phyloP scores from a whole-genome alignment of 2,329 filamentous ascomycete genomes.

The Alternaria gaisen region DNA sequence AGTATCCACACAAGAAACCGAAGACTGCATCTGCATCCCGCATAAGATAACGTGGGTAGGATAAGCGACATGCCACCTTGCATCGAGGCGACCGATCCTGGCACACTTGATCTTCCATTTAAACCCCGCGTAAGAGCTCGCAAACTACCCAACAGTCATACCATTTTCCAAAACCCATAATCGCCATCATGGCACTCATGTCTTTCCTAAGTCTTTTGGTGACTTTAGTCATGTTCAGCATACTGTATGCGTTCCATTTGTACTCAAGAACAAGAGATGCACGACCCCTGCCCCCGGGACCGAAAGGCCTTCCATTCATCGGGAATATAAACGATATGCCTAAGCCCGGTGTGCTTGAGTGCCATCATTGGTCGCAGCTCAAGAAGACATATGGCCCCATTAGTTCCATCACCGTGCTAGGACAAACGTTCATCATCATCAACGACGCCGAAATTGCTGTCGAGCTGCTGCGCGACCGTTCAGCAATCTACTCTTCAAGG shows the following conservation, averaged over 20 bases:
- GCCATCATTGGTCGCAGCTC: constrained; percentile 54
- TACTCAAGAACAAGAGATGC: background rate
- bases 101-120: background rate
- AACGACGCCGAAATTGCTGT: constrained; percentile 33
- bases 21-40: too few relatives aligned
- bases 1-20: too few relatives aligned
- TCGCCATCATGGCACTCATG: background rate
- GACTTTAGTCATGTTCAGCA: background rate
- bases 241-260: background rate
- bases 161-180: too few relatives aligned
- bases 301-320: constrained; percentile 57
- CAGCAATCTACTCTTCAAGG: constrained; percentile 33
- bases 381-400: constrained; percentile 48
- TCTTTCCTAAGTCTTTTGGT: background rate
- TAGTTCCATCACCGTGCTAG: constrained; percentile 36
- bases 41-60: background rate
- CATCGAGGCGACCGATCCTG: background rate
- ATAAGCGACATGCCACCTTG: background rate
- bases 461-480: constrained; percentile 36
- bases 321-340: constrained; percentile 63
- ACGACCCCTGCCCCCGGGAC: constrained; percentile 58
- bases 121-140: background rate
- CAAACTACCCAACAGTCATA: too few relatives aligned
- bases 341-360: constrained; percentile 46
- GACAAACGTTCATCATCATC: constrained; percentile 36